Conservation (phyloP, 257 asterid genomes). For the Solanum stenotomum region DNA sequence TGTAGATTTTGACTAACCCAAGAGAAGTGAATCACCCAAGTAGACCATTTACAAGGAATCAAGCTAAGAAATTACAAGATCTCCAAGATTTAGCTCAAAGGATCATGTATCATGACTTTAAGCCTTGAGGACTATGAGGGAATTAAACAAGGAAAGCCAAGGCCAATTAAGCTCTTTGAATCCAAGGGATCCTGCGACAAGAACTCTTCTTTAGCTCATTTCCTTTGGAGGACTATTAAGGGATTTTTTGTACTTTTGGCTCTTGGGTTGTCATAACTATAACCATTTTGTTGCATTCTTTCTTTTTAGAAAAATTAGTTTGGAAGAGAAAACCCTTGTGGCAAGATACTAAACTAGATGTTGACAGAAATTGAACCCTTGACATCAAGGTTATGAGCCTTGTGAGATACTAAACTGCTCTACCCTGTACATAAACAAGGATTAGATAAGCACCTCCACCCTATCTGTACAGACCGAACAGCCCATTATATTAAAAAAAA, state of each 20-base stretch:
- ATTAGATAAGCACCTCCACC: background rate
- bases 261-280: background rate
- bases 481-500: background rate
- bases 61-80: background rate
- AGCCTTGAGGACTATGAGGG: background rate
- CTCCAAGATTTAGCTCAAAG: background rate
- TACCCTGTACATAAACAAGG: background rate
- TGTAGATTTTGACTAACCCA: background rate
- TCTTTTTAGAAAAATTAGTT: background rate
- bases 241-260: background rate
- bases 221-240: background rate
- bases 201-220: background rate
- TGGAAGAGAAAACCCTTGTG: background rate
- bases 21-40: background rate
- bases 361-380: background rate
- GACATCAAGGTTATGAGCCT: background rate
- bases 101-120: background rate
- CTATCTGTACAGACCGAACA: background rate
- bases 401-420: conserved; percentile 1
- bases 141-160: background rate
- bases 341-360: background rate
- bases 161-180: background rate
- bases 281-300: background rate
- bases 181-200: background rate
- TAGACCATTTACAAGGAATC: background rate